Evolutionary conservation across 805 yeast genomes (phyloP).

Genomic region (Wickerhamiella azyma): DNA sequence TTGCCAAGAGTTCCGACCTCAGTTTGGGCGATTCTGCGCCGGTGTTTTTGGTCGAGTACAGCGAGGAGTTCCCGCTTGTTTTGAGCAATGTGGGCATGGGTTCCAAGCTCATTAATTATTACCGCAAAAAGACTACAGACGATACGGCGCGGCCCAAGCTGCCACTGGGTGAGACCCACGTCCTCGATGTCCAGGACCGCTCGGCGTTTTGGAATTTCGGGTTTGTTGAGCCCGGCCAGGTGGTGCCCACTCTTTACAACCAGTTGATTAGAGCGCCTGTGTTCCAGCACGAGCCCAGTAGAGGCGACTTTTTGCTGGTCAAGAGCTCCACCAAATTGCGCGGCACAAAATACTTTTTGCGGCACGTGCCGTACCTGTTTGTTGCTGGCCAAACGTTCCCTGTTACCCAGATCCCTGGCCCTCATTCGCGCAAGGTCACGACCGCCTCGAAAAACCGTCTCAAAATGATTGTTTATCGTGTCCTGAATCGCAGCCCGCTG

Average conservation of each 20-base stretch:
- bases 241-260: constrained; percentile 87
- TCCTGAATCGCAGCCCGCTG: constrained; percentile 59
- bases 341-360: constrained; percentile 53
- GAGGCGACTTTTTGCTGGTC: constrained; percentile 71
- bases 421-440: constrained; percentile 91
- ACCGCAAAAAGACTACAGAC: constrained; percentile 67
- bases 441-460: constrained; percentile 81
- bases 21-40: constrained; percentile 74
- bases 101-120: constrained; percentile 80
- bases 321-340: constrained; percentile 60
- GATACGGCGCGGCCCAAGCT: constrained; percentile 80
- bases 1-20: constrained; percentile 57
- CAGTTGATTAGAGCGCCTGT: constrained; percentile 87
- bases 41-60: constrained; percentile 68
- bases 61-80: constrained; percentile 76
- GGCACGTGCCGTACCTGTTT: constrained; percentile 58
- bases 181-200: constrained; percentile 87
- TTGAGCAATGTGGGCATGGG: constrained; percentile 93
- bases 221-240: constrained; percentile 83
- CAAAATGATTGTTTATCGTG: constrained; percentile 85
- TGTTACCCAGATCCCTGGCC: constrained; percentile 91
- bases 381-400: constrained; percentile 90
- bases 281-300: constrained; percentile 64
- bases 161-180: constrained; percentile 87
- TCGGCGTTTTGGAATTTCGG: constrained; percentile 99